These are phyloP conservation scores for Pseudogymnoascus sp. DNA, from an alignment of 2,329 filamentous ascomycete species.

Conservation along the genomic window DNA sequence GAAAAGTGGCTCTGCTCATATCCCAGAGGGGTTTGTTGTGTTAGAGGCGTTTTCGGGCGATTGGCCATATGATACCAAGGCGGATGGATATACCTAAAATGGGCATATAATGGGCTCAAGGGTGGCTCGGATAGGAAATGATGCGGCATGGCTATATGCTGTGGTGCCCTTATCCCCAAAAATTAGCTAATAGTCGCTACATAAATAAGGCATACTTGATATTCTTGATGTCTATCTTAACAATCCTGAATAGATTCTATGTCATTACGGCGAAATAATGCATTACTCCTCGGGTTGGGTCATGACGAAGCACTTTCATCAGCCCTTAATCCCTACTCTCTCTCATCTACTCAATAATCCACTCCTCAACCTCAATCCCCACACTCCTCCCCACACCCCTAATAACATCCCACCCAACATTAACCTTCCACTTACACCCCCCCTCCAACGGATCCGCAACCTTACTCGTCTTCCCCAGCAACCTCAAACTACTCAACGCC, in stretches of 20 bases:
- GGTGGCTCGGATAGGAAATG: background rate
- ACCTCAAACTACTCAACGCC: slow-evolving; percentile 60
- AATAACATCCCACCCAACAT: slow-evolving; percentile 70
- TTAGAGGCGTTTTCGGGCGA: background rate
- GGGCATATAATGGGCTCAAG: background rate
- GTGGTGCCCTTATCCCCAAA: background rate
- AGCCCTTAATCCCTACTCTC: background rate
- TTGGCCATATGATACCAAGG: background rate
- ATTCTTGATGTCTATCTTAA: background rate
- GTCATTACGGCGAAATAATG: too few relatives aligned
- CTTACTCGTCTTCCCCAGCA: slow-evolving; percentile 59
- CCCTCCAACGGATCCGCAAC: slow-evolving; percentile 58
- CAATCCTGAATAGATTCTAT: too few relatives aligned
- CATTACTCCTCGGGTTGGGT: background rate
- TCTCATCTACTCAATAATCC: slow-evolving; percentile 51
- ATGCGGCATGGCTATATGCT: background rate
- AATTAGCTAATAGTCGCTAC: background rate
- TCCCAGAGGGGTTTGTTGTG: background rate
- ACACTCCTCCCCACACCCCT: slow-evolving; percentile 62
- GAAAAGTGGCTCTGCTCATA: background rate
- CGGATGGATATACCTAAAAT: background rate
- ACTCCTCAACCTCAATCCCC: slow-evolving; percentile 72
- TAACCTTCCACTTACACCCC: slow-evolving; percentile 67
- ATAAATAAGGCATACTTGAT: background rate
- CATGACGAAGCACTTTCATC: background rate